Base-by-base conservation (phyloP, 192 early-diverging fungal genomes). In the Coemansia erecta region DNA sequence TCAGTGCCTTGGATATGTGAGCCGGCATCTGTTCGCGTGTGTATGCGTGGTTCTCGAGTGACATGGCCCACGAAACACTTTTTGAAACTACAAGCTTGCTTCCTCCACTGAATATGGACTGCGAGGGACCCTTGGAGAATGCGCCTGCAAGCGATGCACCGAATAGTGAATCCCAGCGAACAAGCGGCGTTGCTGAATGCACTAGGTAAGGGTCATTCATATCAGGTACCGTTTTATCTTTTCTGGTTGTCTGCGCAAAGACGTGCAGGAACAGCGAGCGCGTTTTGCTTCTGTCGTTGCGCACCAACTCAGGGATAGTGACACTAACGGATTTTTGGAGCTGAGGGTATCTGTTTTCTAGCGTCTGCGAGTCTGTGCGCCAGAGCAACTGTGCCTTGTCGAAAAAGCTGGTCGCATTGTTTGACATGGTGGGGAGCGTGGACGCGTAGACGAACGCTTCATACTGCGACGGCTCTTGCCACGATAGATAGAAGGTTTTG, bases 51-150 rank as follows among this genome's bases (percentile, higher is more conserved):
- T 54, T 54, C 18, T 54, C 53, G 15, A 54, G 3, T 15, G 53
- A 54, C 35, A 54, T 54, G 14, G 53, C 53, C 53, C 53, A 54
- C 18, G 53, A 40, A 2, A 54, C 35, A 21, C 53, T 54, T 21
- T 35, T 35, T 19, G 53, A 4, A 10, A 11, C 17, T 11, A 40
- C 37, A 31, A 54, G 37, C 35, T 39, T 23, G 53, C 10, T 52
- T 19, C 50, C 50, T 7, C 13, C 3, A 3, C 24, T 4, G 4
- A 2, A 15, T 14, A 15, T 48, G 18, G 9, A 22, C 18, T 22
- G 9, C 19, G 19, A 48, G 9, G 22, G 17, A 9, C 46, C 19
- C 5, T 31, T 31, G 28, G 19, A 48, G 46, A n/a, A 22, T 9
- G 46, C 9, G 19, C 4, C 9, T 22, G 19, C 14, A n/a, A 48